Percentiles rank a stretch among this genome's conserved stretches.
Evolutionary conservation across 179 eudicot species (phyloP).

Genomic region (Beta lomatogona): DNA sequence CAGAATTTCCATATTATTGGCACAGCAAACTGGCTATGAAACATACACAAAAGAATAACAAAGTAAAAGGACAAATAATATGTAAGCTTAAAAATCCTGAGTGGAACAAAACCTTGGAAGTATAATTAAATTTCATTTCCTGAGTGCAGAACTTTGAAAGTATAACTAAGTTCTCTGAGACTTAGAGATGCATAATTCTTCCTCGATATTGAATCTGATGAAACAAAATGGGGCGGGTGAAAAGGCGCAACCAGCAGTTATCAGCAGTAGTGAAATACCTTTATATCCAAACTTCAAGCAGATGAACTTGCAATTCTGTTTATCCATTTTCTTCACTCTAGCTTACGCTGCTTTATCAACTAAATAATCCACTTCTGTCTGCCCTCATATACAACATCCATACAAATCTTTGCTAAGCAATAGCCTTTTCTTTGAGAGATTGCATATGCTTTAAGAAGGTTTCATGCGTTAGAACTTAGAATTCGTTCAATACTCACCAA

Average conservation of each 20-base stretch:
- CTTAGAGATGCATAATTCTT: background rate
- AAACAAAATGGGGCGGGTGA: background rate
- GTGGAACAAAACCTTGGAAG: background rate
- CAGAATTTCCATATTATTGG: background rate
- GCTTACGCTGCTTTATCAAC: background rate
- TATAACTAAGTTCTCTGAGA: background rate
- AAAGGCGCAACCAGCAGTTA: background rate
- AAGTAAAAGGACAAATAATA: background rate
- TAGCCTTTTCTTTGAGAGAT: background rate
- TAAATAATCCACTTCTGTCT: background rate
- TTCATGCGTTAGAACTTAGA: background rate
- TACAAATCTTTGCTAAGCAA: background rate
- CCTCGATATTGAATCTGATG: background rate
- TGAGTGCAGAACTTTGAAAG: background rate
- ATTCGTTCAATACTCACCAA: conserved; percentile 42
- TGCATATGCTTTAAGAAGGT: background rate
- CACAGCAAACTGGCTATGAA: background rate
- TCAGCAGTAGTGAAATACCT: background rate
- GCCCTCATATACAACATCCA: background rate
- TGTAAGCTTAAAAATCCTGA: background rate
- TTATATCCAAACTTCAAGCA: background rate
- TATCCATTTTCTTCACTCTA: background rate
- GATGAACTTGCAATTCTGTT: too few relatives aligned
- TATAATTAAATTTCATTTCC: background rate
- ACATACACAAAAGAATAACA: background rate